Evolutionary conservation across 306 rosid genomes (phyloP), one percentile per base, ranked within the genome.

Genomic region (Vigna hirtella): DNA sequence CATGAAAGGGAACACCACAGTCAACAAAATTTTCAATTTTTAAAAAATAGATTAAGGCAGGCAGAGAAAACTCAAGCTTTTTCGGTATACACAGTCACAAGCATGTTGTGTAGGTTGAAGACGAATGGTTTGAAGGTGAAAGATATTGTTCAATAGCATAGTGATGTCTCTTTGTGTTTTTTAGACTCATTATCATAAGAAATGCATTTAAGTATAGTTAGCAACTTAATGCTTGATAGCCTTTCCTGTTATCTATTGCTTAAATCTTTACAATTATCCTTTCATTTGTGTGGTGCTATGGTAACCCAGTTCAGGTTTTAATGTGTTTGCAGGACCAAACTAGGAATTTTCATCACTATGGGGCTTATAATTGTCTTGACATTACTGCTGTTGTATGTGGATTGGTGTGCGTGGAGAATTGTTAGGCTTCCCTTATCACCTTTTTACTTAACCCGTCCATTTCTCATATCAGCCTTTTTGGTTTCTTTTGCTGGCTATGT

Each of bases 391-490:
- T 65, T 89, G 74, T 94, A 85, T 74, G 91, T 92, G 67, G 98
- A 94, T 86, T 92, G 91, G 88, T 94, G 97, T 83, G 93, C 94
- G 34, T 94, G 97, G 98, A 86, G 88, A 79, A 88, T 93, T 56
- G 97, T 94, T 75, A 89, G 95, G 77, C 85, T 94, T 26, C 98
- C 98, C 64, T 85, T 94, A 78, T 82, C 82, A 58, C 83, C 92
- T 2, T 92, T 92, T 84, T 91, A 89, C 86, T 82, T 94, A 86
- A 92, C 93, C 75, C 82, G 97, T 10, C 98, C 98, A 22, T 94
- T 94, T 81, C 76, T 92, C 42, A 42, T 85, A 74, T 92, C 98
- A 43, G 97, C 93, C 82, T 14, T 83, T 75, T 82, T 87, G 77
- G 93, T 85, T 73, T 86, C 97, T 50, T 87, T 87, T 73, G 91